Base-by-base conservation (phyloP, 2,329 filamentous ascomycete genomes). In the Cyphellophora attinorum region DNA sequence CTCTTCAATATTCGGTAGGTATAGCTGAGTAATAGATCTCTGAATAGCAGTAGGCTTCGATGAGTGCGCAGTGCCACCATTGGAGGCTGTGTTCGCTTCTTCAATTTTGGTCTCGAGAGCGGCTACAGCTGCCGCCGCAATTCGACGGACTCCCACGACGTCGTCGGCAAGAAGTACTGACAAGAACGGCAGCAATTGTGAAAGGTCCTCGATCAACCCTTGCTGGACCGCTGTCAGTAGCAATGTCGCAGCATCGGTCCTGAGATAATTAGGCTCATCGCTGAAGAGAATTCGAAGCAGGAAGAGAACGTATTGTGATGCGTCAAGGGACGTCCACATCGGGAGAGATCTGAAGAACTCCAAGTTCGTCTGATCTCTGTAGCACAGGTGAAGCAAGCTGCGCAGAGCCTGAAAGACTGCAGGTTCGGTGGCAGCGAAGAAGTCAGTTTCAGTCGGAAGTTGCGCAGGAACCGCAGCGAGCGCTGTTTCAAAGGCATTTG, bases 1-100 rank as follows among this genome's bases (percentile, higher is more conserved):
- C 57, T 95, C 91, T 57, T 95, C 88, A 6, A 94, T 61, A 2
- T 72, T 74, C 1, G 84, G 84, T 13, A 85, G 56, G n/a, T 95
- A 59, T 23, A 81, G 67, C 13, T 74, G 66, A n/a, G n/a, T n/a
- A n/a, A n/a, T n/a, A n/a, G n/a, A n/a, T n/a, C n/a, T n/a, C n/a
- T n/a, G n/a, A n/a, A n/a, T n/a, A n/a, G n/a, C n/a, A n/a, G n/a
- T n/a, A n/a, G n/a, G n/a, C n/a, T n/a, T n/a, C n/a, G n/a, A n/a
- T n/a, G n/a, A n/a, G n/a, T n/a, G n/a, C n/a, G n/a, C n/a, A n/a
- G n/a, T n/a, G n/a, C n/a, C n/a, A n/a, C n/a, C n/a, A n/a, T n/a
- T n/a, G n/a, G n/a, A n/a, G n/a, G n/a, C n/a, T n/a, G n/a, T n/a
- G n/a, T n/a, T n/a, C n/a, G n/a, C n/a, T n/a, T n/a, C n/a, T n/a